Evolutionary conservation across 2,329 filamentous ascomycete genomes (phyloP).

Genomic region (Fusarium brevicatenulatum): DNA sequence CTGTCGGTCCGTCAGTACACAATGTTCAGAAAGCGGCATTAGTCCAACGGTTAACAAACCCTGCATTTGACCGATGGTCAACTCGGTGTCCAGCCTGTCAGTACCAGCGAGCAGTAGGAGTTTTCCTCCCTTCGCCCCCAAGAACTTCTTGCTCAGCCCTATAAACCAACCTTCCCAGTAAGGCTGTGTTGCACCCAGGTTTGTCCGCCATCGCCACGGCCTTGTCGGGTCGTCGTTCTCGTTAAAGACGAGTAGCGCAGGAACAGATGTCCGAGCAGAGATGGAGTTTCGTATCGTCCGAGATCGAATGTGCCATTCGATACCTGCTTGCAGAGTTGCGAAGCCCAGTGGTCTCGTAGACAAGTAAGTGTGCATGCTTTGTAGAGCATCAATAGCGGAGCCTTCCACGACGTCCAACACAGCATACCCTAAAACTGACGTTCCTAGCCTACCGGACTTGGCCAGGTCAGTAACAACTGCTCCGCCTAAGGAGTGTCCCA

Average conservation of each 20-base stretch:
- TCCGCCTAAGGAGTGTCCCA: slow-evolving; percentile 93
- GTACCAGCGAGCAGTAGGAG: slow-evolving; percentile 87
- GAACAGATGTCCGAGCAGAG: slow-evolving; percentile 89
- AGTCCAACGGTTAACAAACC: slow-evolving; percentile 60
- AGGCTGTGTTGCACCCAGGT: slow-evolving; percentile 82
- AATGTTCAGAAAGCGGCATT: neutral
- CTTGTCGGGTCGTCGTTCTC: slow-evolving; percentile 51
- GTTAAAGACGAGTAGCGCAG: slow-evolving; percentile 73
- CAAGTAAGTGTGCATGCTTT: slow-evolving; percentile 93
- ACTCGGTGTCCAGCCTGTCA: slow-evolving; percentile 87
- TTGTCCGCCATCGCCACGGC: slow-evolving; percentile 86
- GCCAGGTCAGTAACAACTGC: slow-evolving; percentile 90
- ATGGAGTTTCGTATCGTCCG: slow-evolving; percentile 84
- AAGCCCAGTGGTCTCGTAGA: slow-evolving; percentile 84
- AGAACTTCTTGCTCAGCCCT: slow-evolving; percentile 88
- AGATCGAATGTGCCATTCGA: slow-evolving; percentile 94
- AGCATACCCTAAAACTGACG: slow-evolving; percentile 81
- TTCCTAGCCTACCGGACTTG: slow-evolving; percentile 71
- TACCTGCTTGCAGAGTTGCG: slow-evolving; percentile 77
- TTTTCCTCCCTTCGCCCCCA: slow-evolving; percentile 84
- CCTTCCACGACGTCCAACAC: slow-evolving; percentile 97
- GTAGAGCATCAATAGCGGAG: slow-evolving; percentile 91
- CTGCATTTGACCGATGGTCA: slow-evolving; percentile 98
- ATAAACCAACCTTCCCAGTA: slow-evolving; percentile 97
- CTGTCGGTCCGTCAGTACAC: slow-evolving; percentile 51